A percentile compares a stretch with the other conserved stretches of the same genome.
phyloP scores from a whole-genome alignment of 306 rosid genomes.

The Vigna reflexopilosa region DNA sequence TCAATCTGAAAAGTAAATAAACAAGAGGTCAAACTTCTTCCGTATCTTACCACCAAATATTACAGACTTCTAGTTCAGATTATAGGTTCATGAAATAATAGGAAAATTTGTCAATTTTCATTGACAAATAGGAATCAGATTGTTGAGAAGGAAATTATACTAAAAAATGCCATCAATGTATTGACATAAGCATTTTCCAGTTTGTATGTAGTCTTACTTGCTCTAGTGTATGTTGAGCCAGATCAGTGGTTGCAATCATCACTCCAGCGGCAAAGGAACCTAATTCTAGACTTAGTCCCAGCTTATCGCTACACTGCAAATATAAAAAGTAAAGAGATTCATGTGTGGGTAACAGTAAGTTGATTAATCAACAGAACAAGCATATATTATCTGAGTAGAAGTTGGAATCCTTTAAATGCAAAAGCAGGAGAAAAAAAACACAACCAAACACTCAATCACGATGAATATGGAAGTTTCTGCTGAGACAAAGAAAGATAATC shows the following conservation, averaged over 20 bases:
- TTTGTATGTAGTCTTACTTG: conserved; percentile 61
- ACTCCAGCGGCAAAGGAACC: conserved; percentile 99
- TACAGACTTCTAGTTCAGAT: conserved; percentile 34
- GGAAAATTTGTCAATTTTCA: conserved; percentile 26
- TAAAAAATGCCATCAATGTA: conserved; percentile 15
- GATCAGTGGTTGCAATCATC: conserved; percentile 98
- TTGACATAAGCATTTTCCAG: conserved; percentile 32
- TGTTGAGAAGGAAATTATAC: conserved; percentile 20
- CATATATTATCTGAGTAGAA: conserved; percentile 20
- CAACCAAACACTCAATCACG: conserved; percentile 7
- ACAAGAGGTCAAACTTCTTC: conserved; percentile 35
- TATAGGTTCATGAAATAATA: conserved; percentile 29
- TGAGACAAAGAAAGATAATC: conserved; percentile 18
- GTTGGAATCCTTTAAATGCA: neutral
- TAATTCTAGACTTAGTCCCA: conserved; percentile 93
- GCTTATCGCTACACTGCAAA: conserved; percentile 97
- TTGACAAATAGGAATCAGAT: conserved; percentile 25
- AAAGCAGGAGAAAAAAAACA: neutral
- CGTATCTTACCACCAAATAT: conserved; percentile 28
- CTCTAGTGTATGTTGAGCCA: conserved; percentile 95
- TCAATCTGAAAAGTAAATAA: conserved; percentile 71
- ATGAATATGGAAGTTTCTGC: conserved; percentile 13
- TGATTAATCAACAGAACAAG: conserved; percentile 41
- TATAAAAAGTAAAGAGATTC: conserved; percentile 39
- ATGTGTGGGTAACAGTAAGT: conserved; percentile 24